Conservation (phyloP, 176 grass and related monocot species). For the Olyra latifolia region DNA sequence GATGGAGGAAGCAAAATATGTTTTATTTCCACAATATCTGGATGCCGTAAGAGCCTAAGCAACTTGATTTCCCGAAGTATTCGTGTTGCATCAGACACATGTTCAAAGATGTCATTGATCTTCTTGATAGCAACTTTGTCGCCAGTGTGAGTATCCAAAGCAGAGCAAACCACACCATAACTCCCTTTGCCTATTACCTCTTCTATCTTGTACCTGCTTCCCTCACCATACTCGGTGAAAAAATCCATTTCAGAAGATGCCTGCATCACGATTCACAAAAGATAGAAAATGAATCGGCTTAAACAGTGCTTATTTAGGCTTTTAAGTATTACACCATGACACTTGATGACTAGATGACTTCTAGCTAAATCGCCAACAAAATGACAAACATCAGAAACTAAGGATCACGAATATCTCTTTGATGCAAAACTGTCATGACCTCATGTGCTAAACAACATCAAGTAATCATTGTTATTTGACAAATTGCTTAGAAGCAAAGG, state of each 20-base stretch:
- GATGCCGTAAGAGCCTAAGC: conserved; percentile 86
- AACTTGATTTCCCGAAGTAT: conserved; percentile 98
- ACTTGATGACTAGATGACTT: background rate
- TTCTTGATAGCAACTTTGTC: conserved; percentile 98
- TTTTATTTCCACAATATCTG: conserved; percentile 96
- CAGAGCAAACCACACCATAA: conserved; percentile 94
- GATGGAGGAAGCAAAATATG: conserved; percentile 94
- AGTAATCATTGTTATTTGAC: background rate
- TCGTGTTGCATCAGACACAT: conserved; percentile 83
- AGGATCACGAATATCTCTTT: background rate
- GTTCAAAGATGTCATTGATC: conserved; percentile 97
- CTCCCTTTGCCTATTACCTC: conserved; percentile 99
- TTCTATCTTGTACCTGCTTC: conserved; percentile 85
- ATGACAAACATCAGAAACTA: background rate
- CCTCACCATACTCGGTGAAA: conserved; percentile 95
- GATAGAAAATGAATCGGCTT: background rate
- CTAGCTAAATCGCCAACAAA: conserved; percentile 1
- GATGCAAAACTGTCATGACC: background rate
- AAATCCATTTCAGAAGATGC: conserved; percentile 64
- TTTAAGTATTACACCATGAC: background rate
- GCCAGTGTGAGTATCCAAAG: conserved; percentile 69
- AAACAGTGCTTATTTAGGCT: background rate
- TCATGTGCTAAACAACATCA: background rate
- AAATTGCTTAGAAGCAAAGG: background rate
- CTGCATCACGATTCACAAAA: conserved; percentile 39